phyloP scores from a whole-genome alignment of 1,284 basidiomycete species.

The Phlebopus sp. region DNA sequence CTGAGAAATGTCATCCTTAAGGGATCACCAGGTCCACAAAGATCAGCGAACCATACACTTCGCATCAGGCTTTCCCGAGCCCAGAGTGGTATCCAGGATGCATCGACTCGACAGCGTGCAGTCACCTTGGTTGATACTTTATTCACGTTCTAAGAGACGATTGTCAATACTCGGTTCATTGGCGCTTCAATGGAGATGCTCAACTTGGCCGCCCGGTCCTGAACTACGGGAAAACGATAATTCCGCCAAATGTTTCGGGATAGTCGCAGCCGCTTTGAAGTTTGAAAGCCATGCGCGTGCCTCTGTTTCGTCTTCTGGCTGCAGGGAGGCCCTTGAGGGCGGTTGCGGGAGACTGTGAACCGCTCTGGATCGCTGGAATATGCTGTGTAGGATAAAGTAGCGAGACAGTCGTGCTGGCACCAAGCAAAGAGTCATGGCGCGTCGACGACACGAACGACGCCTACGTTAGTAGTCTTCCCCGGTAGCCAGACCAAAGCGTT shows the following conservation, averaged over 20 bases:
- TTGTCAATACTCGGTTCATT: constrained; percentile 1
- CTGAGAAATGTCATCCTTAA: constrained; percentile 35
- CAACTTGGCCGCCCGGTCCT: constrained; percentile 76
- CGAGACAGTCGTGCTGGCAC: constrained; percentile 1
- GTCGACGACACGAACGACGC: too few relatives aligned
- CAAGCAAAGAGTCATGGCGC: not conserved
- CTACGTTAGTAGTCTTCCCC: not conserved
- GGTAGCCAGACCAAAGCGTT: too few relatives aligned
- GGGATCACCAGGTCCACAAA: not conserved
- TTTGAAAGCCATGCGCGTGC: constrained; percentile 51
- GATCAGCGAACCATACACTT: constrained; percentile 38
- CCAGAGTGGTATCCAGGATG: constrained; percentile 71
- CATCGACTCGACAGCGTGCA: constrained; percentile 51
- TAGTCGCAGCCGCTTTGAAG: constrained; percentile 39
- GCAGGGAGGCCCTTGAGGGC: constrained; percentile 12
- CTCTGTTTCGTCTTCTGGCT: constrained; percentile 22
- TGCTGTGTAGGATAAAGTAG: not conserved
- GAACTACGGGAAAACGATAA: constrained; percentile 71
- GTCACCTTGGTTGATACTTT: constrained; percentile 79
- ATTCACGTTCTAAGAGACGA: constrained; percentile 68
- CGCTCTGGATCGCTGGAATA: constrained; percentile 5
- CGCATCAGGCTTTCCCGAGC: constrained; percentile 46
- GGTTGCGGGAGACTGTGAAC: constrained; percentile 22
- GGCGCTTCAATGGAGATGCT: constrained; percentile 2
- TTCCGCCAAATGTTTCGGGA: constrained; percentile 53